phyloP scores from a whole-genome alignment of 257 asterid species.

The Solanum peruvianum region DNA sequence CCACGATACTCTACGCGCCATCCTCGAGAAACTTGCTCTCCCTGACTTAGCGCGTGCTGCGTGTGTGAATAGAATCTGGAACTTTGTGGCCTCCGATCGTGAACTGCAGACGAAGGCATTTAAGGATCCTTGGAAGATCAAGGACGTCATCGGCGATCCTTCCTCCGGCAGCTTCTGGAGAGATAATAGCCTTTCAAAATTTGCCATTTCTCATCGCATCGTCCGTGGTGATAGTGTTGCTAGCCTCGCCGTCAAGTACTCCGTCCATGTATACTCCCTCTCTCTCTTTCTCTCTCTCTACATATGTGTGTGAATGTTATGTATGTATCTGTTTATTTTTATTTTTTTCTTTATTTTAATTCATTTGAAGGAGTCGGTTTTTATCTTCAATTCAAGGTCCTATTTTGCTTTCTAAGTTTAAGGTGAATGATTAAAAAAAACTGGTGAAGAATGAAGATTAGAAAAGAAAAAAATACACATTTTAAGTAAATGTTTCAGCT shows the following conservation, averaged over 20 bases:
- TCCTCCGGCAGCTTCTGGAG: constrained; percentile 82
- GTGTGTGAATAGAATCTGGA: constrained; percentile 77
- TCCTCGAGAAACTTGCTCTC: constrained; percentile 51
- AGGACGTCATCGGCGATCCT: constrained; percentile 69
- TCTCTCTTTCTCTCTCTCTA: no score
- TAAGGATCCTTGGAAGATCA: constrained; percentile 76
- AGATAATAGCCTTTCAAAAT: constrained; percentile 67
- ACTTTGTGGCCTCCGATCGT: constrained; percentile 63
- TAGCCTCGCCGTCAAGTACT: constrained; percentile 91
- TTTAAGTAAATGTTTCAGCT: background rate
- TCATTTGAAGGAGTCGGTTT: background rate
- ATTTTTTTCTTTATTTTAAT: background rate
- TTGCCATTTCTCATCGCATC: constrained; percentile 77
- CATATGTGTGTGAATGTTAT: background rate
- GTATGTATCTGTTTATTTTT: background rate
- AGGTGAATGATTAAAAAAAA: background rate
- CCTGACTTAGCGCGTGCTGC: constrained; percentile 80
- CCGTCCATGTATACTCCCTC: constrained; percentile 63
- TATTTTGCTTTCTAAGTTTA: background rate
- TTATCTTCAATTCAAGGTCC: background rate
- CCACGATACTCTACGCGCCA: constrained; percentile 72
- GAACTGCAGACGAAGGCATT: constrained; percentile 66
- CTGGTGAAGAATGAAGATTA: background rate
- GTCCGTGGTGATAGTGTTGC: constrained; percentile 65
- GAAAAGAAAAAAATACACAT: background rate